Evolutionary conservation across 2,329 filamentous ascomycete genomes (phyloP).

Genomic region (Talaromyces albobiverticillius): DNA sequence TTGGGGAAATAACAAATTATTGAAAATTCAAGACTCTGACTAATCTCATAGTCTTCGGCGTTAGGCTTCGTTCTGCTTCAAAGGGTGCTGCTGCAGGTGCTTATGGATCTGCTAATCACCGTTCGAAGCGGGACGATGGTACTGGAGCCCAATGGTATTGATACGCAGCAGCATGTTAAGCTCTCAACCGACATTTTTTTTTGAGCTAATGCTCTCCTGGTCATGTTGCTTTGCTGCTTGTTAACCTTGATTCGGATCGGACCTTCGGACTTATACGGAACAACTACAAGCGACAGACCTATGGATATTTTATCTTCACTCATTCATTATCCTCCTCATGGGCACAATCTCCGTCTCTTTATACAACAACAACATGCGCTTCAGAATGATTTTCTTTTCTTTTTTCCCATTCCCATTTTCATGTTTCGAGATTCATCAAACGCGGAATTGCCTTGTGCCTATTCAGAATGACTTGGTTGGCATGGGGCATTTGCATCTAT

Average conservation of each 20-base stretch:
- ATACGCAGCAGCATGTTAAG: constrained; percentile 29
- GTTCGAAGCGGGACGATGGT: constrained; percentile 54
- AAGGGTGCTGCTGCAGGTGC: constrained; percentile 60
- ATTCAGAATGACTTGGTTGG: background rate
- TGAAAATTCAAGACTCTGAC: constrained; percentile 69
- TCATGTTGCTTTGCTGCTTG: constrained; percentile 19
- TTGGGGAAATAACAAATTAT: constrained; percentile 34
- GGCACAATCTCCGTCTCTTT: constrained; percentile 23
- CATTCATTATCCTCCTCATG: constrained; percentile 15
- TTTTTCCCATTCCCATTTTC: constrained; percentile 24
- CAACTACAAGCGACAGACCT: constrained; percentile 29
- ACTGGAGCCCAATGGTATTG: constrained; percentile 48
- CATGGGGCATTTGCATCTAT: background rate
- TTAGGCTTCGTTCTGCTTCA: constrained; percentile 81
- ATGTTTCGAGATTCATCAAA: constrained; percentile 27
- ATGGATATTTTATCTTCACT: constrained; percentile 32
- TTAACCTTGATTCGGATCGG: constrained; percentile 20
- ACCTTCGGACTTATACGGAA: constrained; percentile 27
- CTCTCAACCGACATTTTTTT: constrained; percentile 19
- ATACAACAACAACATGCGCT: constrained; percentile 25
- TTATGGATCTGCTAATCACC: constrained; percentile 47
- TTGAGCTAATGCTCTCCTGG: constrained; percentile 11
- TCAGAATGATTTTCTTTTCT: constrained; percentile 25
- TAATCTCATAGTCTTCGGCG: constrained; percentile 80
- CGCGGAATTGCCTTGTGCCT: background rate